A percentile compares a stretch with the other conserved stretches of the same genome.
These are phyloP conservation scores for Aureobasidium sp. DNA, from an alignment of 2,329 filamentous ascomycete genomes.

Conservation along the genomic window DNA sequence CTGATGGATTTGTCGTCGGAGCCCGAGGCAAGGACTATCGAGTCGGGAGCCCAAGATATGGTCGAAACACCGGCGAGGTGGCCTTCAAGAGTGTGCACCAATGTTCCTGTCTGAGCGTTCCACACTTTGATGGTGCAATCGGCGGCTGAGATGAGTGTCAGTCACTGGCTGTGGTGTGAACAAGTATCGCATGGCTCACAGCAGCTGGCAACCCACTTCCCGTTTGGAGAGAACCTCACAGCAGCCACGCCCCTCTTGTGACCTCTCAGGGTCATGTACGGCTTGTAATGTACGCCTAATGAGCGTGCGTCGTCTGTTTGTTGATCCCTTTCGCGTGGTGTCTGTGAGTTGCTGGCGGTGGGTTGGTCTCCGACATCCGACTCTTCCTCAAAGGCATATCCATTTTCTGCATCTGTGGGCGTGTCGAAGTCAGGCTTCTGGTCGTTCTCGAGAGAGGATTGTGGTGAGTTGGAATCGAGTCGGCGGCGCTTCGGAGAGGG, in stretches of 20 bases:
- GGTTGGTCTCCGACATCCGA: background rate
- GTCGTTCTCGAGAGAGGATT: background rate
- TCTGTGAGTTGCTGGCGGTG: background rate
- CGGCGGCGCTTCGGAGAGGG: slow-evolving; percentile 18
- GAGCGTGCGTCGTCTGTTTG: background rate
- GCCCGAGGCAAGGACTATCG: slow-evolving; percentile 77
- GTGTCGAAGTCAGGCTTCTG: background rate
- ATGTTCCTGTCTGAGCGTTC: slow-evolving; percentile 68
- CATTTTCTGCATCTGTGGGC: slow-evolving; percentile 1
- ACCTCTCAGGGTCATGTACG: slow-evolving; percentile 64
- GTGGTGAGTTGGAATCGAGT: slow-evolving; percentile 7
- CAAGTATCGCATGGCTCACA: slow-evolving; percentile 41
- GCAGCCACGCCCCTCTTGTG: slow-evolving; percentile 75
- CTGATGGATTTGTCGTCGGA: slow-evolving; percentile 95
- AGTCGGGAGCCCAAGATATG: slow-evolving; percentile 90
- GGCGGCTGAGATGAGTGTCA: slow-evolving; percentile 44
- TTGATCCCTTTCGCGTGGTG: background rate
- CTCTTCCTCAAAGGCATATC: slow-evolving; percentile 19
- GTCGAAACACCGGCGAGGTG: slow-evolving; percentile 90
- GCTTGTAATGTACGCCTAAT: slow-evolving; percentile 55
- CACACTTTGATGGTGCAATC: slow-evolving; percentile 90
- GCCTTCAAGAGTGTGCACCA: slow-evolving; percentile 83
- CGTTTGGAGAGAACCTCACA: slow-evolving; percentile 86
- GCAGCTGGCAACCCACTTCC: slow-evolving; percentile 79
- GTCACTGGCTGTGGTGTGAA: background rate